phyloP scores from a whole-genome alignment of 164 flowering plant genomes.

The Warburgia ugandensis region DNA sequence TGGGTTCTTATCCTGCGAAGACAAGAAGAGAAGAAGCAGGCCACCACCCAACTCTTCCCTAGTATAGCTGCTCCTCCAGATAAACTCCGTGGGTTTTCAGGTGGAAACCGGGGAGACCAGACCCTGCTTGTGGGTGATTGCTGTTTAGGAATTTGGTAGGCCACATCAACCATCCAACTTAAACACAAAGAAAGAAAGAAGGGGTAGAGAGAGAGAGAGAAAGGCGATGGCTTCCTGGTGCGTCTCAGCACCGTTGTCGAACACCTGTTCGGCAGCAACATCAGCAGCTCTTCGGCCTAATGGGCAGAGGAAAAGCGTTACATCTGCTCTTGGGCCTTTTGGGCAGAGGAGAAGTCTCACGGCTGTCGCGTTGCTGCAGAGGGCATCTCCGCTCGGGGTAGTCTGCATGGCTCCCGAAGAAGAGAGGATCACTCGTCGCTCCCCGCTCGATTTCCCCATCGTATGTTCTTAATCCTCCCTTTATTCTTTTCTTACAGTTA shows the following conservation, averaged over 20 bases:
- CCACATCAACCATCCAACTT: too few species aligned
- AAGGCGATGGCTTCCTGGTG: slow-evolving; percentile 11
- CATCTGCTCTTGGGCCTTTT: not conserved
- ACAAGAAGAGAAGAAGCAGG: too few species aligned
- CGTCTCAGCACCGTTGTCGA: slow-evolving; percentile 4
- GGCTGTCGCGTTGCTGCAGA: not conserved
- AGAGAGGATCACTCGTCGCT: slow-evolving; percentile 70
- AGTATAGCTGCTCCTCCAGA: too few species aligned
- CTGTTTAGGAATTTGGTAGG: too few species aligned
- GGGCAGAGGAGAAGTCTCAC: too few species aligned
- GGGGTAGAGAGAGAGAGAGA: too few species aligned
- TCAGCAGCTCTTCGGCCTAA: not conserved
- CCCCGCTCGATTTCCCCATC: slow-evolving; percentile 77
- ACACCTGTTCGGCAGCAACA: not conserved
- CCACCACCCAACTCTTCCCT: too few species aligned
- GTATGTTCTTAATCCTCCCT: slow-evolving; percentile 24
- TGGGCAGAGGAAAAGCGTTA: not conserved
- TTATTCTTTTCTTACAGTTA: not conserved
- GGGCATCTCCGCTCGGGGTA: slow-evolving; percentile 16
- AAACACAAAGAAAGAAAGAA: too few species aligned
- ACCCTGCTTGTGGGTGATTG: too few species aligned
- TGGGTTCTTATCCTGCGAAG: too few species aligned
- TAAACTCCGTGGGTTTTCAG: too few species aligned
- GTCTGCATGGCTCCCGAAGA: slow-evolving; percentile 83
- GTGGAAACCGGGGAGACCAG: too few species aligned